Conservation (phyloP, 805 yeast species). For the Saccharomycopsis sp. region DNA sequence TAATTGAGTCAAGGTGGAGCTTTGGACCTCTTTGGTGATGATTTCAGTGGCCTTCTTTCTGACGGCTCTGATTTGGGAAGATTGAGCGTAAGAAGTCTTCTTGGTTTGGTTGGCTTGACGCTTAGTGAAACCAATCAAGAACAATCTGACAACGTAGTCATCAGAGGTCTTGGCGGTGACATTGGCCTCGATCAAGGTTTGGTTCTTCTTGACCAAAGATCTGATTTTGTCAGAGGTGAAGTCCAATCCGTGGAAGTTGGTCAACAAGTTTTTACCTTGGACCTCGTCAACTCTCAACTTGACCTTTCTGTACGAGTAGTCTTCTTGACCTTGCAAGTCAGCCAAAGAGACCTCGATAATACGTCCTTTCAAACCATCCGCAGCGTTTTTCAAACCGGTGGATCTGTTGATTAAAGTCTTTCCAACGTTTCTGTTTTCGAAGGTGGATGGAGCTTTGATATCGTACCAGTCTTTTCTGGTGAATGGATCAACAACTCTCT, state of each 20-base stretch:
- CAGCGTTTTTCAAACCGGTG: constrained; percentile 96
- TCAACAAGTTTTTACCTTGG: constrained; percentile 96
- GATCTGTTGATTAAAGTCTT: constrained; percentile 98
- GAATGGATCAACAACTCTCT: constrained; percentile 99
- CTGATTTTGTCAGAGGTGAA: constrained; percentile 97
- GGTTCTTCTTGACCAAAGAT: constrained; percentile 99
- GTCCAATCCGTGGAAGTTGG: constrained; percentile 99
- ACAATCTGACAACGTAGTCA: constrained; percentile 93
- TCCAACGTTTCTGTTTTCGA: constrained; percentile 98
- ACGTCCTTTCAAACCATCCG: constrained; percentile 97
- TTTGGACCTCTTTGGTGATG: constrained; percentile 93
- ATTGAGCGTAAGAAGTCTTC: constrained; percentile 97
- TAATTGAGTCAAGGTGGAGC: constrained; percentile 92
- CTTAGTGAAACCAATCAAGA: constrained; percentile 98
- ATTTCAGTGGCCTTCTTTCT: constrained; percentile 96
- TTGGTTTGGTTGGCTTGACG: constrained; percentile 94
- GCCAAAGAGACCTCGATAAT: constrained; percentile 93
- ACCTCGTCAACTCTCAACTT: constrained; percentile 98
- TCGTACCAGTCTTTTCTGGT: constrained; percentile 98
- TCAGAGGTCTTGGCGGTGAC: constrained; percentile 97
- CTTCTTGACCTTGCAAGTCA: constrained; percentile 98
- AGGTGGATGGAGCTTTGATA: constrained; percentile 97
- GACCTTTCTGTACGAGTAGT: constrained; percentile 96
- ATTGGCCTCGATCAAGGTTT: constrained; percentile 94
- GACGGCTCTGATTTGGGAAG: constrained; percentile 94